phyloP scores from a whole-genome alignment of 352 stramenopile genomes.

The Pythium guiyangense region DNA sequence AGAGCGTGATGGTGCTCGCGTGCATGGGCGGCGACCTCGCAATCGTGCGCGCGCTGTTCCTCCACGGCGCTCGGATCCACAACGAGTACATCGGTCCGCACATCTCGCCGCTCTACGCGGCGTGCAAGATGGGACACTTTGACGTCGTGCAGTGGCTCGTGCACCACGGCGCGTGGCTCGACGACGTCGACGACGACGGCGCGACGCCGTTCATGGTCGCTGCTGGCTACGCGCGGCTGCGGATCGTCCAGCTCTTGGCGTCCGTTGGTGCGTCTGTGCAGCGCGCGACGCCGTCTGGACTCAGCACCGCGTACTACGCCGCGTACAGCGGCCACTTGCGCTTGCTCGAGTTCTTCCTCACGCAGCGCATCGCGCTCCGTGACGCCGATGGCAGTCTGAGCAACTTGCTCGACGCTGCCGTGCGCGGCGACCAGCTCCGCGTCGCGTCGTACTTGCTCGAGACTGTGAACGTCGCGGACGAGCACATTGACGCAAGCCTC shows the following conservation, averaged over 20 bases:
- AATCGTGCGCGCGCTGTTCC: constrained; percentile 2
- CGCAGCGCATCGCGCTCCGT: neutral
- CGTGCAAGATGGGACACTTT: constrained; percentile 10
- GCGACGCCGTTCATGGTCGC: constrained; percentile 11
- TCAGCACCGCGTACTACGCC: constrained; percentile 8
- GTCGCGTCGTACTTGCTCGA: constrained; percentile 6
- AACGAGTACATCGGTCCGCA: neutral
- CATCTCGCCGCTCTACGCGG: constrained; percentile 7
- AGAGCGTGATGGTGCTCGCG: constrained; percentile 9
- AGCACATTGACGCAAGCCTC: constrained; percentile 5
- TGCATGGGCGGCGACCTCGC: constrained; percentile 5
- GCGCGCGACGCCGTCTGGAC: constrained; percentile 5
- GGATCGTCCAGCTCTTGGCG: constrained; percentile 4
- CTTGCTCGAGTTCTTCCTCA: constrained; percentile 6
- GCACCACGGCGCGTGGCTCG: constrained; percentile 3
- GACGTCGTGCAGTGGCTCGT: constrained; percentile 9
- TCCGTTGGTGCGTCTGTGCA: neutral
- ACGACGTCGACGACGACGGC: constrained; percentile 9
- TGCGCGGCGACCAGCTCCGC: constrained; percentile 2
- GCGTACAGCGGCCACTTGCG: constrained; percentile 4
- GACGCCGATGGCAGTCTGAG: neutral
- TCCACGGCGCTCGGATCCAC: constrained; percentile 1
- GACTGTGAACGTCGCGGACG: constrained; percentile 1
- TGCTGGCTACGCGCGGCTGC: constrained; percentile 2
- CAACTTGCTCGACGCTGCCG: constrained; percentile 8